Percentiles rank a stretch among this genome's conserved stretches.
These are phyloP conservation scores for Didymella sp. DNA, from an alignment of 2,329 filamentous ascomycete species.

Conservation along the genomic window DNA sequence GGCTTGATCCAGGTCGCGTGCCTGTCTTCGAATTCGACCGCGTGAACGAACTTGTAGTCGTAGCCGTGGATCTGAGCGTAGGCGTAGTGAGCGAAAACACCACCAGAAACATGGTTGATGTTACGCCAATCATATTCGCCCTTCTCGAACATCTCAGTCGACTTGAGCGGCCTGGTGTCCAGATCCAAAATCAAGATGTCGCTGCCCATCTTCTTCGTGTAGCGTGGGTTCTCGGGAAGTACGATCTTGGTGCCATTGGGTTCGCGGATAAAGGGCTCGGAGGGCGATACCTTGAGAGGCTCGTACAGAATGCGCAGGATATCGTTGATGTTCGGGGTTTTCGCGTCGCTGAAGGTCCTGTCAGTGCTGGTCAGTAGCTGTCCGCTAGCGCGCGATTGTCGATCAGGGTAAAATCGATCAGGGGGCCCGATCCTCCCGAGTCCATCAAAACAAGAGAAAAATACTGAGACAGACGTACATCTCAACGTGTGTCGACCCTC, in stretches of 20 bases:
- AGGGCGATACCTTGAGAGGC: slow-evolving; percentile 38
- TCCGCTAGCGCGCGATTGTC: slow-evolving; percentile 3
- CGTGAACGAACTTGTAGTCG: slow-evolving; percentile 58
- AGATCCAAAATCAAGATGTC: slow-evolving; percentile 48
- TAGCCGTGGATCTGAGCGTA: slow-evolving; percentile 57
- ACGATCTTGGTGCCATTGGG: slow-evolving; percentile 41
- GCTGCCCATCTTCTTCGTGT: slow-evolving; percentile 43
- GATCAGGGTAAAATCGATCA: neutral
- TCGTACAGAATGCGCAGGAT: slow-evolving; percentile 43
- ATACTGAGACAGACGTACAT: slow-evolving; percentile 30
- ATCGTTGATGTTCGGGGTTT: slow-evolving; percentile 42
- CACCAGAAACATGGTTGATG: slow-evolving; percentile 46
- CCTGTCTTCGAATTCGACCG: slow-evolving; percentile 50
- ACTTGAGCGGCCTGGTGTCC: slow-evolving; percentile 45
- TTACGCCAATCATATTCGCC: slow-evolving; percentile 48
- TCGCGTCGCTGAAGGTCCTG: slow-evolving; percentile 33
- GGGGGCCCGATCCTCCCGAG: neutral
- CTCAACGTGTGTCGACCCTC: slow-evolving; percentile 29
- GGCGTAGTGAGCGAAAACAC: slow-evolving; percentile 50
- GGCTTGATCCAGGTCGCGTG: slow-evolving; percentile 59
- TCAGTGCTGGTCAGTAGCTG: slow-evolving; percentile 23
- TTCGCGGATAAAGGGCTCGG: slow-evolving; percentile 41
- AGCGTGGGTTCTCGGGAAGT: slow-evolving; percentile 42
- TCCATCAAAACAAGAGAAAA: neutral
- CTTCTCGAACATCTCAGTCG: slow-evolving; percentile 40